A percentile compares a stretch with the other conserved stretches of the same genome.
Evolutionary conservation across 139 green algal species (phyloP).

Genomic region (Chlamydomonas sp.): DNA sequence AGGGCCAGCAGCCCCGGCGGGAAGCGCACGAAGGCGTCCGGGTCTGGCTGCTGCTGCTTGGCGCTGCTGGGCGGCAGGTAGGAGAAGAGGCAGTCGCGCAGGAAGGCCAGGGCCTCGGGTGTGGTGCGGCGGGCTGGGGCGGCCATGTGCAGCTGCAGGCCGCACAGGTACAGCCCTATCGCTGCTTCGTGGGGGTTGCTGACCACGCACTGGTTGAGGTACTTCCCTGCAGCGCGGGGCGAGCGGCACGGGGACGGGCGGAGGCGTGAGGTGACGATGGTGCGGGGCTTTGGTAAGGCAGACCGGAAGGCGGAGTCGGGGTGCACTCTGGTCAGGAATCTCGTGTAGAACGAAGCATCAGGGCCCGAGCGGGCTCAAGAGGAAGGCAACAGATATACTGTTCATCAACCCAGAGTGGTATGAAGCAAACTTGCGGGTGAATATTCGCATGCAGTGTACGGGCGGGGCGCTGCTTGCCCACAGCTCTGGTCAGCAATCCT

Average conservation of each 20-base stretch:
- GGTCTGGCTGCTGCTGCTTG: background rate
- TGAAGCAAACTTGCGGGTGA: too few species aligned
- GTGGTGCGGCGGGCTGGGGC: conserved; percentile 58
- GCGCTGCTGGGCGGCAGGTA: conserved; percentile 18
- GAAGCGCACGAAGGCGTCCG: conserved; percentile 22
- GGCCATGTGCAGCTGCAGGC: conserved; percentile 58
- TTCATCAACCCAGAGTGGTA: conserved; percentile 8
- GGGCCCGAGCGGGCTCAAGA: conserved; percentile 1
- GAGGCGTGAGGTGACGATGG: background rate
- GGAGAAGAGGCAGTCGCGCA: conserved; percentile 49
- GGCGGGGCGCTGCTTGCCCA: too few species aligned
- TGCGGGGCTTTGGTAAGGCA: background rate
- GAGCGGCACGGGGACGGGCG: background rate
- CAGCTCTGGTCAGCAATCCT: conserved; percentile 9
- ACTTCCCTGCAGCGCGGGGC: conserved; percentile 17
- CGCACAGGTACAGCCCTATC: conserved; percentile 58
- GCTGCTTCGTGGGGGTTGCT: conserved; percentile 30
- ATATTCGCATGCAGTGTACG: background rate
- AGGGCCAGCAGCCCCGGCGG: conserved; percentile 11
- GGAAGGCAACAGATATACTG: conserved; percentile 30
- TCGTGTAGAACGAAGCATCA: conserved; percentile 5
- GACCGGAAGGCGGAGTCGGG: too few species aligned
- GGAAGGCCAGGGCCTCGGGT: conserved; percentile 77
- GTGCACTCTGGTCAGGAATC: conserved; percentile 9
- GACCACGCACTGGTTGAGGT: conserved; percentile 50